Evolutionary conservation across 495 filamentous ascomycete genomes (phyloP).

Genomic region (Achaetomiella virescens): DNA sequence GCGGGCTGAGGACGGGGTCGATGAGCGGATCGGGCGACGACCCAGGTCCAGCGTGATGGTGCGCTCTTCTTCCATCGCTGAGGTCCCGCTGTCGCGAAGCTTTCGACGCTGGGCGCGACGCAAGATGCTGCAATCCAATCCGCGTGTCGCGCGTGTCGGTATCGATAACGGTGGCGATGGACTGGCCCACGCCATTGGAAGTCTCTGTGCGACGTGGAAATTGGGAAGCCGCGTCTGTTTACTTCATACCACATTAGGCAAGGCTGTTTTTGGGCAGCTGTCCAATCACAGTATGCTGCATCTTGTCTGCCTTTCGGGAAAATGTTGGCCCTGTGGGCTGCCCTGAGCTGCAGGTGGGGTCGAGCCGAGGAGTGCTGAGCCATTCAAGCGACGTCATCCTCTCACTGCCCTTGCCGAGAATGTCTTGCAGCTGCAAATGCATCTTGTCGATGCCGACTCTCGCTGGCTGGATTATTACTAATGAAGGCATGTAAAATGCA

Average conservation of each 20-base stretch:
- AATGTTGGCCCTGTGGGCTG: constrained; percentile 6
- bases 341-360: not conserved
- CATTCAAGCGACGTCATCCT: not conserved
- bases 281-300: constrained; percentile 12
- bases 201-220: constrained; percentile 6
- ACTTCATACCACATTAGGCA: constrained; percentile 12
- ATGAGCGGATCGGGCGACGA: constrained; percentile 46
- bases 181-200: not conserved
- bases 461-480: not conserved
- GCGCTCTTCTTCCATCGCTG: constrained; percentile 17
- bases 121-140: not conserved
- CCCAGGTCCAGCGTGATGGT: constrained; percentile 32
- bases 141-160: constrained; percentile 4
- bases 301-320: constrained; percentile 2
- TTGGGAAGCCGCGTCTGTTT: constrained; percentile 14
- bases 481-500: not conserved
- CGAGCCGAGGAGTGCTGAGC: not conserved
- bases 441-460: not conserved
- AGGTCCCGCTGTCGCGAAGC: constrained; percentile 1
- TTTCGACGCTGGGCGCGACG: not conserved
- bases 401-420: not conserved
- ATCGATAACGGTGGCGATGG: constrained; percentile 11
- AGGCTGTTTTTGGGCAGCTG: not conserved
- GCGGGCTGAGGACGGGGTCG: constrained; percentile 25
- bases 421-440: not conserved